These are phyloP conservation scores for Populus hybrid DNA, from an alignment of 441 rosid species.

Conservation along the genomic window DNA sequence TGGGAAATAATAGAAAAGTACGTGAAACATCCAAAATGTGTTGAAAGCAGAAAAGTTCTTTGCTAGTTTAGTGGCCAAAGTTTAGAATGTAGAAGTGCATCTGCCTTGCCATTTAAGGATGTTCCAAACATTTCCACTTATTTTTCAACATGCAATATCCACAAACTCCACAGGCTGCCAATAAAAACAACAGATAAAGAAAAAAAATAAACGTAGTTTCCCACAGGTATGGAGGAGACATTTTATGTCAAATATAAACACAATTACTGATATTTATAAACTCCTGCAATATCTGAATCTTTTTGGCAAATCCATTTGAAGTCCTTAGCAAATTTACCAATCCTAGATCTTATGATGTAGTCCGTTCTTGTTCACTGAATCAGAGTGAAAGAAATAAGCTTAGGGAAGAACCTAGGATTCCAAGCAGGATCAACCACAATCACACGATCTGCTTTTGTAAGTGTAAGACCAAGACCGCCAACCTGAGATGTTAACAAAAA, in stretches of 20 bases:
- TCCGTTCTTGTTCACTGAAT: conserved; percentile 1
- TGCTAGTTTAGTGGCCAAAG: background rate
- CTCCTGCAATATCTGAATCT: background rate
- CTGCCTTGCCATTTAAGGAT: background rate
- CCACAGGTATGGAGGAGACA: background rate
- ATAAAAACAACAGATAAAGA: background rate
- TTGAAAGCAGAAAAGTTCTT: background rate
- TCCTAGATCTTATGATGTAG: background rate
- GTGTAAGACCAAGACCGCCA: conserved; percentile 98
- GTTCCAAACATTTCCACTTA: background rate
- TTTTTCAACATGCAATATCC: background rate
- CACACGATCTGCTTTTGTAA: conserved; percentile 94
- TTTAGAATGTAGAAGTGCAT: background rate
- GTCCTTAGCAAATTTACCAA: background rate
- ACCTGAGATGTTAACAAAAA: conserved; percentile 94
- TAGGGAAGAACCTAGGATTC: conserved; percentile 77
- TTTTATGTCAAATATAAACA: background rate
- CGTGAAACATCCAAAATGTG: background rate
- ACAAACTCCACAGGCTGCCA: background rate
- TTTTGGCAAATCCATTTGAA: background rate
- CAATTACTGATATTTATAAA: background rate
- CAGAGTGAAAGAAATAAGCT: conserved; percentile 7
- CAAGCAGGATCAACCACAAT: conserved; percentile 98
- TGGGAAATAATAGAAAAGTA: background rate
- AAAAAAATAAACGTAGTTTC: background rate